Percentiles rank a stretch among this genome's conserved stretches.
These are phyloP conservation scores for Viola odorata DNA, from an alignment of 345 rosid genomes.

Conservation along the genomic window DNA sequence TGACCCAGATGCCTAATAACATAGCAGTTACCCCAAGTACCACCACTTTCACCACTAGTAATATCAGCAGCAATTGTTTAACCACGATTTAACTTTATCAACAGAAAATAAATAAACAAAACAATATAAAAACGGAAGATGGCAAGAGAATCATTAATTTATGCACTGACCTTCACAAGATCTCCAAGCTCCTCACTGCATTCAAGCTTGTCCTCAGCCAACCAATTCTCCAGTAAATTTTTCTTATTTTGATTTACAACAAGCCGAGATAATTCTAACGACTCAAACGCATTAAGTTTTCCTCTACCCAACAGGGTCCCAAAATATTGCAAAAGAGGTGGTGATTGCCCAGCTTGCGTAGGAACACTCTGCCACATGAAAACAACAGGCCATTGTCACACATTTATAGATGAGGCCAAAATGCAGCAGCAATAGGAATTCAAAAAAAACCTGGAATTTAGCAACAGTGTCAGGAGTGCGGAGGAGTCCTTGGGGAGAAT, in stretches of 20 bases:
- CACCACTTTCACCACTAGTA: neutral
- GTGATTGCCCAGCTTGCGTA: slow-evolving; percentile 93
- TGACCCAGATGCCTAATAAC: neutral
- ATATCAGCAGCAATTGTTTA: neutral
- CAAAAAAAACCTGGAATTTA: slow-evolving; percentile 72
- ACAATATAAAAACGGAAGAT: too few species aligned
- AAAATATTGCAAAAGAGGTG: slow-evolving; percentile 90
- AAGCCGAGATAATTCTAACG: slow-evolving; percentile 92
- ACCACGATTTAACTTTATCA: neutral
- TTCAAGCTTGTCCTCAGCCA: slow-evolving; percentile 93
- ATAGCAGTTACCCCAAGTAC: neutral
- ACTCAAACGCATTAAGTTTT: slow-evolving; percentile 89
- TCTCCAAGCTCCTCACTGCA: slow-evolving; percentile 97
- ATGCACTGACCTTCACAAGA: slow-evolving; percentile 73
- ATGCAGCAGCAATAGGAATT: neutral
- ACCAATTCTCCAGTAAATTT: slow-evolving; percentile 89
- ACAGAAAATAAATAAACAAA: too few species aligned
- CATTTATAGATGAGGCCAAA: neutral
- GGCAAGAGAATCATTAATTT: too few species aligned
- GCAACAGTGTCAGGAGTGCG: slow-evolving; percentile 93
- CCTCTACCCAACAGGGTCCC: slow-evolving; percentile 87
- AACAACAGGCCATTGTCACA: neutral
- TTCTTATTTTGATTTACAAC: slow-evolving; percentile 95
- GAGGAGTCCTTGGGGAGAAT: slow-evolving; percentile 91
- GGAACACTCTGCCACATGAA: slow-evolving; percentile 73